Evolutionary conservation across 352 stramenopile genomes (phyloP), one percentile per base, ranked within the genome.

Genomic region (Phytopythium oedochilum): DNA sequence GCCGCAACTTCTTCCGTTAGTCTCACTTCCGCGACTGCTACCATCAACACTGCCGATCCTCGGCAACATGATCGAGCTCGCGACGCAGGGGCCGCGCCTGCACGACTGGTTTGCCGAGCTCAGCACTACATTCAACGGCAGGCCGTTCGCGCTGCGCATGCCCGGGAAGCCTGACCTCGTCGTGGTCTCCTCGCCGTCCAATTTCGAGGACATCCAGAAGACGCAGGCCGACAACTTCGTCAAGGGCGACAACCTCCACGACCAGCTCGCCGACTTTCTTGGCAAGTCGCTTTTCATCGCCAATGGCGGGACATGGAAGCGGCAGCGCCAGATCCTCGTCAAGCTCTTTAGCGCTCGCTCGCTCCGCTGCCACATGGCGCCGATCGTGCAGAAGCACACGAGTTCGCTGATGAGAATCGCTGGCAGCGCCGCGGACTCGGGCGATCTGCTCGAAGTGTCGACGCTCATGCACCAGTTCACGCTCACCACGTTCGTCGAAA

Each of bases 281-380:
- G 78, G 79, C 32, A 49, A 82, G 14, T 66, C 75, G 44, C 86
- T 92, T 42, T 71, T 89, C 49, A 66, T 70, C 7, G 53, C 68
- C 12, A 75, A 92, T 51, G 75, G 78, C 26, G 66, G 69, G 20
- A 63, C 62, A 17, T 92, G 79, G 83, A 67, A 68, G 18, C 52
- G 68, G 10, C 83, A 92, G 55, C 73, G 83, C 51, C 83, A 80
- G 49, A 75, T 66, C 14, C 71, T 85, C 54, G 88, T 76, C 31
- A 88, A 94, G 44, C 84, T 97, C 22, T 93, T 94, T 23, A 88
- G 74, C 31, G 71, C 68, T 52, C 59, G 56, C 35, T 53, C 63
- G 17, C 57, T 83, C 35, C 66, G 70, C 5, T 66, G 74, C 17
- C 55, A 58, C 43, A 66, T 66, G 45, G 48, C 52, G 10, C 51